Evolutionary conservation across 179 eudicot species (phyloP).

Genomic region (Beta corolliflora): DNA sequence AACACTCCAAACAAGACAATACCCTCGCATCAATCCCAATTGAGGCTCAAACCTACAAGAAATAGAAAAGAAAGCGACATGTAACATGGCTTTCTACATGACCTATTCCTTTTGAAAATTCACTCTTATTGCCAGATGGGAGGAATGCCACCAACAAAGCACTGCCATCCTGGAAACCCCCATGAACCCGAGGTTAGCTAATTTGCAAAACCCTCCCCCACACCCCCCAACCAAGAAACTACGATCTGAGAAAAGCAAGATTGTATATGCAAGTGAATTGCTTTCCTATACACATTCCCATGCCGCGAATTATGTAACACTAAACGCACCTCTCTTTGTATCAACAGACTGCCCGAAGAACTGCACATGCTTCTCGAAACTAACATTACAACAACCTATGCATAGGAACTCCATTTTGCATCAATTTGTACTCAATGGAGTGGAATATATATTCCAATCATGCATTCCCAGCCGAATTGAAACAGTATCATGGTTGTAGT

Average conservation of each 20-base stretch:
- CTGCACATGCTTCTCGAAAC: not conserved
- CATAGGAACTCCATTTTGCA: no score
- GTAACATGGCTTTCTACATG: not conserved
- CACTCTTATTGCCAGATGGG: not conserved
- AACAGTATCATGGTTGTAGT: not conserved
- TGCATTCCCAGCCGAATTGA: not conserved
- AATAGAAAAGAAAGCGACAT: not conserved
- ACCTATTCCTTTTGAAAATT: not conserved
- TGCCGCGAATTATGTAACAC: no score
- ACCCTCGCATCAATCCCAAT: constrained; percentile 83
- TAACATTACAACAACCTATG: not conserved
- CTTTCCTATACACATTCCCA: no score
- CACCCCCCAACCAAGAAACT: no score
- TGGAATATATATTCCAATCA: not conserved
- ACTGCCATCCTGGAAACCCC: not conserved
- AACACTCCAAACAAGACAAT: constrained; percentile 75
- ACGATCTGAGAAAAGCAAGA: no score
- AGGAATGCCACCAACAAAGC: not conserved
- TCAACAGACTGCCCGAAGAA: not conserved
- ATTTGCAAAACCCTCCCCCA: no score
- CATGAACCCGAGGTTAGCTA: no score
- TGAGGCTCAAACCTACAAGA: constrained; percentile 64
- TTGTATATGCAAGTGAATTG: no score
- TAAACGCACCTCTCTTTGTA: no score
- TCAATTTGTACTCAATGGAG: not conserved